A percentile compares a stretch with the other conserved stretches of the same genome.
These are phyloP conservation scores for Cyclotella atomus DNA, from an alignment of 108 stramenopile species.

Conservation along the genomic window DNA sequence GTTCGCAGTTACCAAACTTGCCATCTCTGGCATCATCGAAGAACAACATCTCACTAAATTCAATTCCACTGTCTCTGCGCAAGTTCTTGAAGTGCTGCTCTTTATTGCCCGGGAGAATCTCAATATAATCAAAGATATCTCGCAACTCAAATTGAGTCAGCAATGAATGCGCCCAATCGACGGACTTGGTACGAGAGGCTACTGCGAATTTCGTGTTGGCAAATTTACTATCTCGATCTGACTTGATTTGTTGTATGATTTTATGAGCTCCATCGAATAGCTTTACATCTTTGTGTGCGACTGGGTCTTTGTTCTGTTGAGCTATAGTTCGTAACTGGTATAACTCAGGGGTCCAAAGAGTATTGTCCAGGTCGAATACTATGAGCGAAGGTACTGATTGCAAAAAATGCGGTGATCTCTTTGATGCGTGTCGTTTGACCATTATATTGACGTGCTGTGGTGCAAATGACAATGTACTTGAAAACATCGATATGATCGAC, in stretches of 20 bases:
- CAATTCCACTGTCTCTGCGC: constrained; percentile 31
- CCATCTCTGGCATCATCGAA: constrained; percentile 70
- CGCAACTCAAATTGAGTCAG: constrained; percentile 60
- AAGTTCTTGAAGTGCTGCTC: constrained; percentile 54
- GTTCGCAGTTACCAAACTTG: constrained; percentile 73
- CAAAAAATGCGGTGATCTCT: neutral
- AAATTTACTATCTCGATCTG: constrained; percentile 21
- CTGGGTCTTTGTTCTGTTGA: constrained; percentile 46
- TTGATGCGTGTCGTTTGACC: neutral
- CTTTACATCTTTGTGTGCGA: constrained; percentile 68
- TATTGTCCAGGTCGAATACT: constrained; percentile 60
- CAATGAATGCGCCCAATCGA: constrained; percentile 71
- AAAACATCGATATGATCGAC: neutral
- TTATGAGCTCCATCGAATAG: constrained; percentile 57
- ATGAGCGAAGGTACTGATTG: constrained; percentile 46
- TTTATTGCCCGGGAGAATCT: constrained; percentile 82
- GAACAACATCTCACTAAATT: constrained; percentile 58
- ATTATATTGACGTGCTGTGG: neutral
- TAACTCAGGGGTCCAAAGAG: constrained; percentile 68
- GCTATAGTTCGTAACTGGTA: constrained; percentile 76
- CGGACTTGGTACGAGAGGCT: constrained; percentile 74
- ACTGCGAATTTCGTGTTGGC: constrained; percentile 62
- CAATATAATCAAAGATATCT: constrained; percentile 61
- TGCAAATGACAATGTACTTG: neutral
- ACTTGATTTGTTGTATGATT: constrained; percentile 53